Conservation (phyloP, 352 stramenopile genomes). For the Phytophthora niederhauseri region DNA sequence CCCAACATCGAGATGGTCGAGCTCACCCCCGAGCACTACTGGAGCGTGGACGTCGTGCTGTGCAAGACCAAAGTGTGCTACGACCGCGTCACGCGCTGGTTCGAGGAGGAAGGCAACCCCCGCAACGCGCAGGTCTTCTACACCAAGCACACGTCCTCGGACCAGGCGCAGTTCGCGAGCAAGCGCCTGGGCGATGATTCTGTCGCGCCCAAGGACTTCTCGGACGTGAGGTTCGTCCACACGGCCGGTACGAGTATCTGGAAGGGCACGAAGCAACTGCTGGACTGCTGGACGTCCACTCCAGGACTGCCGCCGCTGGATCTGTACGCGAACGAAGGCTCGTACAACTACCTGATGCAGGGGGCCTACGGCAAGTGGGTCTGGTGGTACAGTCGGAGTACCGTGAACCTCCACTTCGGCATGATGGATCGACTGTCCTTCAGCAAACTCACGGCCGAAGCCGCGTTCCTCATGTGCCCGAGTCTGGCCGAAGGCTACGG, state of each 20-base stretch:
- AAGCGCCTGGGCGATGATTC: background rate
- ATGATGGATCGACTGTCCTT: background rate
- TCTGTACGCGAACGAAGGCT: background rate
- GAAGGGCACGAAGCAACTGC: conserved; percentile 1
- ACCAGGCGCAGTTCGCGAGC: conserved; percentile 1
- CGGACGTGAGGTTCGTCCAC: background rate
- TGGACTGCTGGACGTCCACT: background rate
- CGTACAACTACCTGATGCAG: conserved; percentile 1
- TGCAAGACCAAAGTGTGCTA: conserved; percentile 5
- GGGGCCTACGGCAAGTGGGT: background rate
- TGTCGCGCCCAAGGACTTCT: background rate
- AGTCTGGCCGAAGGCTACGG: conserved; percentile 1
- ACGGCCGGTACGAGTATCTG: background rate
- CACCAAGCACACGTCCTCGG: conserved; percentile 4
- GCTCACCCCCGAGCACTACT: background rate
- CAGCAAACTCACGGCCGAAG: background rate
- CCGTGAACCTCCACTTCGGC: conserved; percentile 1
- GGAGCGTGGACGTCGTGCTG: conserved; percentile 1
- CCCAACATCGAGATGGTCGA: conserved; percentile 5
- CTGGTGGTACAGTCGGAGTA: conserved; percentile 1
- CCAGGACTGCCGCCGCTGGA: background rate
- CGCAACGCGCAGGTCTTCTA: background rate
- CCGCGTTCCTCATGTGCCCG: conserved; percentile 1
- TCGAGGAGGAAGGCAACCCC: background rate
- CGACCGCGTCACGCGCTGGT: conserved; percentile 1